Evolutionary conservation across 768 basidiomycete species (phyloP).

Genomic region (Hypholoma sublateritium): DNA sequence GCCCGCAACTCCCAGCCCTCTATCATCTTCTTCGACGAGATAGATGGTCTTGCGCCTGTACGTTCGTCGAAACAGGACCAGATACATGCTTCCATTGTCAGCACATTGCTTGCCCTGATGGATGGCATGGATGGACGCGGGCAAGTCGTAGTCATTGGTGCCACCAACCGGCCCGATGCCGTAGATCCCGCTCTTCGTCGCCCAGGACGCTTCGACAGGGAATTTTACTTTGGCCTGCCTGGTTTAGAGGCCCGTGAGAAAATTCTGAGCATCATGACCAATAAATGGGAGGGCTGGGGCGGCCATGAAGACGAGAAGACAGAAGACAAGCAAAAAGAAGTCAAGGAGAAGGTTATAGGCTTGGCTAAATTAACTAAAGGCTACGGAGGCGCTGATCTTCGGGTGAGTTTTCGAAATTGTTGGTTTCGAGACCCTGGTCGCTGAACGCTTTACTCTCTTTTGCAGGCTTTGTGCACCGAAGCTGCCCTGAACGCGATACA

Average conservation of each 20-base stretch:
- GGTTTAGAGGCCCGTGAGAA: conserved; percentile 80
- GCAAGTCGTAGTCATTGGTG: conserved; percentile 96
- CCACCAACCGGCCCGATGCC: conserved; percentile 97
- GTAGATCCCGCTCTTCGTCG: conserved; percentile 93
- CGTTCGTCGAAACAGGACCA: conserved; percentile 99
- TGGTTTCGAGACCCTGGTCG: background rate
- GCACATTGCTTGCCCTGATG: conserved; percentile 94
- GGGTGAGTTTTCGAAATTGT: conserved; percentile 52
- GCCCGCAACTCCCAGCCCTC: conserved; percentile 89
- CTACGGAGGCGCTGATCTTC: conserved; percentile 94
- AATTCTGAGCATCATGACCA: conserved; percentile 89
- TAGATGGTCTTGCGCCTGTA: conserved; percentile 97
- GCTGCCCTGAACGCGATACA: conserved; percentile 96
- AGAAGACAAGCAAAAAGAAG: conserved; percentile 38
- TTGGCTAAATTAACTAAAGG: conserved; percentile 92
- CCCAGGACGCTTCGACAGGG: conserved; percentile 94
- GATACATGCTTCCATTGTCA: conserved; percentile 97
- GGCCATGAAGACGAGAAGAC: conserved; percentile 32
- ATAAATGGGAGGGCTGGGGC: conserved; percentile 85
- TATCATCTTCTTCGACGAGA: conserved; percentile 99
- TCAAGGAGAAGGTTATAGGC: conserved; percentile 74
- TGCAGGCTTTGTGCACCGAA: conserved; percentile 91
- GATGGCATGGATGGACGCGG: conserved; percentile 99
- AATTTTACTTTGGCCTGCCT: conserved; percentile 97
- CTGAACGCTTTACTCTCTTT: conserved; percentile 9